Percentiles rank a stretch among this genome's conserved stretches.
phyloP scores from a whole-genome alignment of 2,329 filamentous ascomycete species.

The Penicillium expansum region DNA sequence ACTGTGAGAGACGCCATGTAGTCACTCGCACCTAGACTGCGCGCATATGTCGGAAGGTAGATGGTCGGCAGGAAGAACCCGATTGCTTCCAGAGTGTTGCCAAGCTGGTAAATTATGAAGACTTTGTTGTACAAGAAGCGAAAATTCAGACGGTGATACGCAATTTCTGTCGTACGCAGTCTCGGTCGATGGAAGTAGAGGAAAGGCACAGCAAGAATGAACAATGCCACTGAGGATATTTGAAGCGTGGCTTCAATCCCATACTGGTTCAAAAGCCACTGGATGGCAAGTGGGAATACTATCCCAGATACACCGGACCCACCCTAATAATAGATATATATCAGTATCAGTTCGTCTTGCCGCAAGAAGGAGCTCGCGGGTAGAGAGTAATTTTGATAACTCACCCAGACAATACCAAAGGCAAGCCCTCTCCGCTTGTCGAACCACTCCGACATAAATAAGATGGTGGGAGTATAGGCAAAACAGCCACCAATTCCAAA shows the following conservation, averaged over 20 bases:
- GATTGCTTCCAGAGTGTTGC: constrained; percentile 35
- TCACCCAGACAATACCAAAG: constrained; percentile 49
- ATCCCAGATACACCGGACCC: constrained; percentile 34
- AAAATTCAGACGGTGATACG: constrained; percentile 30
- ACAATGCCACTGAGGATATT: constrained; percentile 26
- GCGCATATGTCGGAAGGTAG: constrained; percentile 34
- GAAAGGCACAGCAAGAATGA: constrained; percentile 42
- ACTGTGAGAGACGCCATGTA: constrained; percentile 26
- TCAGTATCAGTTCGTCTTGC: not conserved
- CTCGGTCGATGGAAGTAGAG: constrained; percentile 34
- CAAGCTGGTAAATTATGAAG: constrained; percentile 39
- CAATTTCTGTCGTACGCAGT: constrained; percentile 19
- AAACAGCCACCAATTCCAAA: constrained; percentile 47
- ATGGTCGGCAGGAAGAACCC: constrained; percentile 38
- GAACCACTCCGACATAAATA: constrained; percentile 54
- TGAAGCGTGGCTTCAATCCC: constrained; percentile 27
- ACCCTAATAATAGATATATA: constrained; percentile 15
- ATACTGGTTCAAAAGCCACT: constrained; percentile 32
- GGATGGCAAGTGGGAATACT: constrained; percentile 31
- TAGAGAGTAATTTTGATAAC: constrained; percentile 1
- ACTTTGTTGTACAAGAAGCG: constrained; percentile 30
- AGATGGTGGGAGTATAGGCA: constrained; percentile 47
- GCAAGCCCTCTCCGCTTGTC: constrained; percentile 49
- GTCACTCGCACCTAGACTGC: constrained; percentile 22
- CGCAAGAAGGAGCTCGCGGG: not conserved